phyloP scores from a whole-genome alignment of 345 rosid genomes.

The Hypericum androsaemum region DNA sequence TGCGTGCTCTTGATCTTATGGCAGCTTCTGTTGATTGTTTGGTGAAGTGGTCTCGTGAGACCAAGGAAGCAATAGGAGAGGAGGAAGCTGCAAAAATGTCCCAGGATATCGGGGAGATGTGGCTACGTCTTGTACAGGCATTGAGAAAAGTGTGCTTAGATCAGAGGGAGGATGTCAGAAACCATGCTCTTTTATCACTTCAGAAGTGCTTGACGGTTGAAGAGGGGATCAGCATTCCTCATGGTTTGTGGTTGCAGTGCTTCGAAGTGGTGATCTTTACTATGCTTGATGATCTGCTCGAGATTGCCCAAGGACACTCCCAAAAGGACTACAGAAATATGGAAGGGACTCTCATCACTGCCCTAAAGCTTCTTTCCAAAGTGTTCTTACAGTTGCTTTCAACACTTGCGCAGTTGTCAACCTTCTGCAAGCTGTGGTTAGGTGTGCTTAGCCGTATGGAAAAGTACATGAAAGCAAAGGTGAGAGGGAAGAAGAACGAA shows the following conservation, averaged over 20 bases:
- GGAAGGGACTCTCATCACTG: slow-evolving; percentile 78
- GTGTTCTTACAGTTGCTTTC: slow-evolving; percentile 67
- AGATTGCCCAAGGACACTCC: slow-evolving; percentile 81
- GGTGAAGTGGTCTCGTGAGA: slow-evolving; percentile 58
- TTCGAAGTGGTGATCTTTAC: slow-evolving; percentile 87
- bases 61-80: slow-evolving; percentile 64
- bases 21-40: slow-evolving; percentile 69
- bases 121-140: slow-evolving; percentile 94
- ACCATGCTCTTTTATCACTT: slow-evolving; percentile 74
- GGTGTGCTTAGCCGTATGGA: slow-evolving; percentile 93
- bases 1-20: slow-evolving; percentile 82
- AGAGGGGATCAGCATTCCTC: slow-evolving; percentile 56
- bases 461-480: slow-evolving; percentile 82
- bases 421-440: slow-evolving; percentile 88
- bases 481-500: slow-evolving; percentile 78
- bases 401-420: slow-evolving; percentile 61
- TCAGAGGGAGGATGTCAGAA: slow-evolving; percentile 94
- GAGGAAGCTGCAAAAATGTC: slow-evolving; percentile 64
- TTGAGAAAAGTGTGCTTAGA: slow-evolving; percentile 96
- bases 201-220: slow-evolving; percentile 82
- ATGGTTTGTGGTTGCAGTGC: slow-evolving; percentile 76
- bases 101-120: slow-evolving; percentile 87
- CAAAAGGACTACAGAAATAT: slow-evolving; percentile 90
- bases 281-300: slow-evolving; percentile 87
- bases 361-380: slow-evolving; percentile 67